Conservation (phyloP, 139 green algal genomes). For the Eudorina sp. region DNA sequence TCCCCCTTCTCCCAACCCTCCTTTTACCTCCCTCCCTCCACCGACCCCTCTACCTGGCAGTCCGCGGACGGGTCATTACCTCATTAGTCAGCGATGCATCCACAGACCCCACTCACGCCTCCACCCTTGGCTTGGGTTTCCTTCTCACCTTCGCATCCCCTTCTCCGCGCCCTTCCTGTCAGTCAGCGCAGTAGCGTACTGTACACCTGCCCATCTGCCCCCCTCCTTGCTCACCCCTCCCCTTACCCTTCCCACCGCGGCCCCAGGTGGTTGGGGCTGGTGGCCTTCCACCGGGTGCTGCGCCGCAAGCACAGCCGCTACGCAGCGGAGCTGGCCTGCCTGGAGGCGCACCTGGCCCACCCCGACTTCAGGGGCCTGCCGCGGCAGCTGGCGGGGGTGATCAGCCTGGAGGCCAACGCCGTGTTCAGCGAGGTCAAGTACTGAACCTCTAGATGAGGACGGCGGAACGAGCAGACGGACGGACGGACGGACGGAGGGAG, state of each 20-base stretch:
- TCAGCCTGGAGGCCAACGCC: conserved; percentile 54
- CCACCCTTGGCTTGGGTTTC: background rate
- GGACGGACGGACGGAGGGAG: background rate
- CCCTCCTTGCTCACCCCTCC: background rate
- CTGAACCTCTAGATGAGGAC: too few relatives aligned
- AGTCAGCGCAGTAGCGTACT: background rate
- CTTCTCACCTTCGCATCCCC: background rate
- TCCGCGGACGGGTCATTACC: background rate
- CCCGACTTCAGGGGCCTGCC: conserved; percentile 48
- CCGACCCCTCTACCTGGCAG: background rate
- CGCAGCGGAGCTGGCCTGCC: conserved; percentile 21
- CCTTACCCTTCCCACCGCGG: background rate
- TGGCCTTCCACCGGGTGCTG: conserved; percentile 76
- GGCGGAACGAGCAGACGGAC: background rate
- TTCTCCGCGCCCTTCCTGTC: background rate
- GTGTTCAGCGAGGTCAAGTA: conserved; percentile 75
- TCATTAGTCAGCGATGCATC: background rate
- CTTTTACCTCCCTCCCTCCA: background rate
- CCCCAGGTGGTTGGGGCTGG: conserved; percentile 76
- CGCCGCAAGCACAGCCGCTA: conserved; percentile 67
- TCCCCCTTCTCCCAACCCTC: background rate
- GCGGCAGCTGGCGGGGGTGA: conserved; percentile 62
- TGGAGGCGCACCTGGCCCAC: conserved; percentile 57
- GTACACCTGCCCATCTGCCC: background rate
- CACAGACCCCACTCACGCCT: background rate